Evolutionary conservation across 306 rosid species (phyloP), one percentile per base, ranked within the genome.

Genomic region (Hippophae tibetana): DNA sequence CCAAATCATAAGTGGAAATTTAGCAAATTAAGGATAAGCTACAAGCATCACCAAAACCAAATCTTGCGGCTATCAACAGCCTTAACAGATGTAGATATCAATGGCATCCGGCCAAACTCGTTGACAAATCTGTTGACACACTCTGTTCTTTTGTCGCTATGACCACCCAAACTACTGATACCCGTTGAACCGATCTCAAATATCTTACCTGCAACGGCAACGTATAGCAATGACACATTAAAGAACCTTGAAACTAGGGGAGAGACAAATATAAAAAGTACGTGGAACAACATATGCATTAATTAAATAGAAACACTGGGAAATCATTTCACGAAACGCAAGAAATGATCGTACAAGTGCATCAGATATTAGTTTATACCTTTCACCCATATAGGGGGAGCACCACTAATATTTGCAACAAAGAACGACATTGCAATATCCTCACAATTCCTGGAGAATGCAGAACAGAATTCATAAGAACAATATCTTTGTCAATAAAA

Each of bases 391-490:
- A 92, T 66, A n/a, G 99, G 96, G 3, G 99, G 95, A 56, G 99
- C 79, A 63, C 90, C 90, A 61, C 90, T 85, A 18, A 78, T 85
- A 75, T 92, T 92, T 61, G 99, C 95, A 66, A 92, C 95, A 60
- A 92, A 87, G 71, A 92, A 88, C 60, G 99, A 92, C 99, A 92
- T 87, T 1, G 99, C 99, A 58, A 92, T 83, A 74, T 92, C 99
- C 80, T 92, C 99, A 75, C 99, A 92, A 59, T 92, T 92, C 90
- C 99, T 92, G 89, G 56, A 47, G 48, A 64, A 76, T 62, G 47
- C 69, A 74, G 63, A 41, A 51, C 65, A 72, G 54, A 56, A 42
- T 23, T 6, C 23, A 47, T 1, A 38, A 11, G 57, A 43, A 10
- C 2, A 12, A 61, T 13, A 43, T 14, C 25, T 8, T 55, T 18